Conservation (phyloP, 2,329 filamentous ascomycete genomes). For the Pseudocercospora eumusae region DNA sequence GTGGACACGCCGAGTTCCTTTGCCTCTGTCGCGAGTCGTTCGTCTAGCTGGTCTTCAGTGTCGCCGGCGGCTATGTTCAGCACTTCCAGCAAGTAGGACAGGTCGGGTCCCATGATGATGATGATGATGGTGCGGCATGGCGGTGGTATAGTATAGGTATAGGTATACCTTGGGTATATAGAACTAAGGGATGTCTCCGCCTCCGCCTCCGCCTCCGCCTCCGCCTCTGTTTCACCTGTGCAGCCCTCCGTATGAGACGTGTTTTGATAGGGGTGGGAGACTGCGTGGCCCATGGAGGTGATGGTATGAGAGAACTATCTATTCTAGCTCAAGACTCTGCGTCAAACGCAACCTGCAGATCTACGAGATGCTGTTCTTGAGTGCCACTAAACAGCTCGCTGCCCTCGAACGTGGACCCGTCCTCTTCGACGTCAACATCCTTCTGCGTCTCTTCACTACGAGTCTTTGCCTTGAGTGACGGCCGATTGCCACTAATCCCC, state of each 20-base stretch:
- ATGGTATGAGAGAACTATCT: too few relatives aligned
- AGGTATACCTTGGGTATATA: too few relatives aligned
- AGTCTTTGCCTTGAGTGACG: constrained; percentile 30
- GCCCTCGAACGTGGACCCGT: constrained; percentile 43
- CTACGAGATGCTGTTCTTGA: constrained; percentile 25
- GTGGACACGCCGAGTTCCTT: constrained; percentile 35
- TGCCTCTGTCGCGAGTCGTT: constrained; percentile 32
- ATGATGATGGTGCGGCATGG: too few relatives aligned
- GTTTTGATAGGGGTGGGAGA: too few relatives aligned
- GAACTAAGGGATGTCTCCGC: too few relatives aligned
- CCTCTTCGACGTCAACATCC: constrained; percentile 26
- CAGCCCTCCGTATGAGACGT: too few relatives aligned
- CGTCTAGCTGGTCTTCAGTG: constrained; percentile 36
- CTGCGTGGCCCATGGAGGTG: too few relatives aligned
- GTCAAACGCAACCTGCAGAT: constrained; percentile 19
- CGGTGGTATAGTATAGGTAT: too few relatives aligned
- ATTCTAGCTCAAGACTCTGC: not conserved
- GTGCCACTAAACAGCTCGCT: constrained; percentile 45
- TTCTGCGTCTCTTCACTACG: constrained; percentile 25
- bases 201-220: too few relatives aligned
- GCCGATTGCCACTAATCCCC: constrained; percentile 33
- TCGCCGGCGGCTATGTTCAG: constrained; percentile 34
- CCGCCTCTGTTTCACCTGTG: constrained; percentile 11
- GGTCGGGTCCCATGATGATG: constrained; percentile 26
- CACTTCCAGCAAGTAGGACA: constrained; percentile 36